A percentile compares a stretch with the other conserved stretches of the same genome.
Evolutionary conservation across 2,329 filamentous ascomycete species (phyloP).

Genomic region (Neofusicoccum sp.): DNA sequence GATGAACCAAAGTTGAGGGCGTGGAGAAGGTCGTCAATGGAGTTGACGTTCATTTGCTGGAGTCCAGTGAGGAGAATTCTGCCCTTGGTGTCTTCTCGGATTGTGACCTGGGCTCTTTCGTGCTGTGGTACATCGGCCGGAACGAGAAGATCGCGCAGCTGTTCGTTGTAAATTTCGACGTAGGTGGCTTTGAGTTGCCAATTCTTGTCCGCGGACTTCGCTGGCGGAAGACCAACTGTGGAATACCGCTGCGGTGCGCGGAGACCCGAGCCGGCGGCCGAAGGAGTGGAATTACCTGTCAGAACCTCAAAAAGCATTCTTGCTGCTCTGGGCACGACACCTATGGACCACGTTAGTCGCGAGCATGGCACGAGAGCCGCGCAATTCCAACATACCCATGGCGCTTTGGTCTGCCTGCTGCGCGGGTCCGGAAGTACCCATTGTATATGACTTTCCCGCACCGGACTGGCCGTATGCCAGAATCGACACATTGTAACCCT

Average conservation of each 20-base stretch:
- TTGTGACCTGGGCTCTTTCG: slow-evolving; percentile 81
- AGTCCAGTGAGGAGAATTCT: slow-evolving; percentile 93
- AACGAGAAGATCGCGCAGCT: slow-evolving; percentile 84
- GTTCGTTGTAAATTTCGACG: slow-evolving; percentile 95
- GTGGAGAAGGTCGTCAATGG: slow-evolving; percentile 84
- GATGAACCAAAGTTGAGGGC: slow-evolving; percentile 90
- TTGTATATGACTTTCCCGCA: slow-evolving; percentile 96
- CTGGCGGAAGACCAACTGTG: slow-evolving; percentile 54
- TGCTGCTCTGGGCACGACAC: slow-evolving; percentile 93
- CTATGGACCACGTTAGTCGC: slow-evolving; percentile 50
- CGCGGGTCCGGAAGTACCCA: slow-evolving; percentile 87
- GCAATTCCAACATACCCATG: slow-evolving; percentile 68
- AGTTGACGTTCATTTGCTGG: slow-evolving; percentile 85
- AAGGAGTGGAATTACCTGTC: slow-evolving; percentile 59
- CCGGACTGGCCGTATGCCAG: slow-evolving; percentile 97
- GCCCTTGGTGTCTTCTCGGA: slow-evolving; percentile 91
- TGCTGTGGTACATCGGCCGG: slow-evolving; percentile 69
- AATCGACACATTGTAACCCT: slow-evolving; percentile 98
- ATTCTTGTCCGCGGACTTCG: slow-evolving; percentile 63
- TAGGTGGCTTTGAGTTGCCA: slow-evolving; percentile 96
- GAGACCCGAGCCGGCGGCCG: slow-evolving; percentile 68
- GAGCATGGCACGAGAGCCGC: neutral
- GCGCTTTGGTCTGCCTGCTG: slow-evolving; percentile 71
- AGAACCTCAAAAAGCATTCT: slow-evolving; percentile 86
- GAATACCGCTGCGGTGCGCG: slow-evolving; percentile 81